Evolutionary conservation across 2,329 filamentous ascomycete species (phyloP), one percentile per base, ranked within the genome.

Genomic region (Fusarium sp.): DNA sequence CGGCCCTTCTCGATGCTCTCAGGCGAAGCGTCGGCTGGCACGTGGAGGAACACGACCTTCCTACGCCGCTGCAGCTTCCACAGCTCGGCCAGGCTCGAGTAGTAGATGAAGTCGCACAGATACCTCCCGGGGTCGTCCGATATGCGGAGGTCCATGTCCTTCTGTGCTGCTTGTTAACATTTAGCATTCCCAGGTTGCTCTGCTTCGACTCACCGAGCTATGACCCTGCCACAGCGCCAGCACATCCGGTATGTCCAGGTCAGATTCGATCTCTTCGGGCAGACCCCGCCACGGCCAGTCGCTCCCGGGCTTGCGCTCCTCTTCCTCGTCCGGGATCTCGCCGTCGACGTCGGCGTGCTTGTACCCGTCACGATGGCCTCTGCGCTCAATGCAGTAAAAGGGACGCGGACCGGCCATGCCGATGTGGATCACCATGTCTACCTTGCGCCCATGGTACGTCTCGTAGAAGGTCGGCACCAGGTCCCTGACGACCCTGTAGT

Each of bases 21-120:
- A 37, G 87, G 82, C 23, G 87, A 84, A 9, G 85, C 82, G 28
- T 87, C 84, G 7, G 87, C 85, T 1, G 92, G 92, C 2, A 95
- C 92, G 78, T 95, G 92, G 55, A 94, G 80, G 77, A 95, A 95
- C 2, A 91, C 79, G 6, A 92, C 89, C 60, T 86, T 86, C 59
- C 81, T 81, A 18, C 81, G 79, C 64, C 83, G 76, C 46, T 82
- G 74, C 48, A 82, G 78, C 75, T 85, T 86, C 73, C 81, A 83
- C 37, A 89, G 80, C 62, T 89, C 82, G 18, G 91, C 85, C 71
- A 94, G 78, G 65, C 89, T 92, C 7, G 88, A 89, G 79, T 90
- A 94, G 78, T 92, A 93, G 71, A 92, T 94, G 75, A 93, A 95
- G 76, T 95, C 92, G 79, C 92, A 95, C 15, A 94, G 83, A 78